A percentile compares a stretch with the other conserved stretches of the same genome.
phyloP scores from a whole-genome alignment of 2,329 filamentous ascomycete genomes.

The Eurotiales sp. region DNA sequence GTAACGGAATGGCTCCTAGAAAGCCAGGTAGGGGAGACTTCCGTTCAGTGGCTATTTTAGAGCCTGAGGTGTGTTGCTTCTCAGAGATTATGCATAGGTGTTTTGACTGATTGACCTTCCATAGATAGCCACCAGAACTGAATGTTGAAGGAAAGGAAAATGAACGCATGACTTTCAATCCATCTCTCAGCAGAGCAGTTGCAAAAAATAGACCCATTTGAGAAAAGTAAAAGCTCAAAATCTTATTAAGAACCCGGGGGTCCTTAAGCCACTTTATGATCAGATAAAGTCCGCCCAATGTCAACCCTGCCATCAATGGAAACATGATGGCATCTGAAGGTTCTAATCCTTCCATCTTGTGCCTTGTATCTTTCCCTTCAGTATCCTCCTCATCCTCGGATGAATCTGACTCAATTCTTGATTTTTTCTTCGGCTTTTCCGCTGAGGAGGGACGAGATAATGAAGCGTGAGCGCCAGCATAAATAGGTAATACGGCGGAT shows the following conservation, averaged over 20 bases:
- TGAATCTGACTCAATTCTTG: not conserved
- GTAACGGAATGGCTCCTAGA: conserved; percentile 46
- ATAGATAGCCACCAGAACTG: conserved; percentile 49
- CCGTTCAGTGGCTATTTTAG: conserved; percentile 21
- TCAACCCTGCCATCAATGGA: conserved; percentile 69
- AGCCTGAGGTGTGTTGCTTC: conserved; percentile 10
- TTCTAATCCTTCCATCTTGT: conserved; percentile 64
- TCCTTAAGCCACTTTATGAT: conserved; percentile 86
- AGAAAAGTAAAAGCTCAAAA: conserved; percentile 80
- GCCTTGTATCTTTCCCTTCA: conserved; percentile 51
- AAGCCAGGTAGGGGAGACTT: conserved; percentile 52
- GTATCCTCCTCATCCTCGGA: conserved; percentile 44
- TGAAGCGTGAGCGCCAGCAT: conserved; percentile 78
- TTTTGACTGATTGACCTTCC: conserved; percentile 37
- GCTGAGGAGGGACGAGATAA: conserved; percentile 80
- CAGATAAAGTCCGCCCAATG: conserved; percentile 75
- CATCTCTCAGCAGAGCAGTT: conserved; percentile 69
- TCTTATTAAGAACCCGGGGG: conserved; percentile 73
- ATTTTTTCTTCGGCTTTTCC: conserved; percentile 52
- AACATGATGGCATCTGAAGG: conserved; percentile 81
- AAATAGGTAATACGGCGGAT: conserved; percentile 77
- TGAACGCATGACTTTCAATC: conserved; percentile 59
- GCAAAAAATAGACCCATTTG: conserved; percentile 74
- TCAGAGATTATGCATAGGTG: conserved; percentile 25
- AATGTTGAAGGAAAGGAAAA: conserved; percentile 73